Base-by-base conservation (phyloP, 176 grass and related monocot species). In the Elaeis guineensis region DNA sequence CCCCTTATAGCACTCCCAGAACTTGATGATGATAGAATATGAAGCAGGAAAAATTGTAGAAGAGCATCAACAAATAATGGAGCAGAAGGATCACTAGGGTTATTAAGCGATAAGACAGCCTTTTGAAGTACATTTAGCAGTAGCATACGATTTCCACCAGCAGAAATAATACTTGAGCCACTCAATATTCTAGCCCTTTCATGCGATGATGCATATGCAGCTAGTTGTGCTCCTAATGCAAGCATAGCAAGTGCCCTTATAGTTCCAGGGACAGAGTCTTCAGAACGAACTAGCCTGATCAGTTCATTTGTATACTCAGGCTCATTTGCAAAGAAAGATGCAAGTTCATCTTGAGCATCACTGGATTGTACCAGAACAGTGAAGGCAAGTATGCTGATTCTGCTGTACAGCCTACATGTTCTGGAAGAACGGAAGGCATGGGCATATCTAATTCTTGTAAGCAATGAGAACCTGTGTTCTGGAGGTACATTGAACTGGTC, bases 271-370 rank as follows among this genome's bases (percentile, higher is more conserved):
- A 97, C 84, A 75, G 72, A 83, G 59, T 97, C 84, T 79, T 97
- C 93, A 73, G 78, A 85, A 16, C 93, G 79, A 66, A 98, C 93
- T 68, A 98, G 78, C 21, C 87, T 73, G 73, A 92, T 92, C 72
- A 98, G 70, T 59, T 98, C 93, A 18, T 92, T 98, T 71, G 86
- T 98, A 63, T 92, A 98, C 78, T 98, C 93, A 5, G 93, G 93
- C 67, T 98, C 93, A 71, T 98, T 98, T 28, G 93, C 89, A 82
- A 98, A 98, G 66, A 92, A 92, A 61, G 82, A 98, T 54, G 79
- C 78, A 56, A 97, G 87, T 70, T 97, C 87, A 57, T 97, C 87
- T 67, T 87, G 78, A 50, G 92, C 83, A 78, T 97, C 93, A 51
- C 80, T 89, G 21, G 93, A 92, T 72, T 98, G 93, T 56, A 98